Base-by-base conservation (phyloP, 768 basidiomycete species). In the Mycena alexandri region DNA sequence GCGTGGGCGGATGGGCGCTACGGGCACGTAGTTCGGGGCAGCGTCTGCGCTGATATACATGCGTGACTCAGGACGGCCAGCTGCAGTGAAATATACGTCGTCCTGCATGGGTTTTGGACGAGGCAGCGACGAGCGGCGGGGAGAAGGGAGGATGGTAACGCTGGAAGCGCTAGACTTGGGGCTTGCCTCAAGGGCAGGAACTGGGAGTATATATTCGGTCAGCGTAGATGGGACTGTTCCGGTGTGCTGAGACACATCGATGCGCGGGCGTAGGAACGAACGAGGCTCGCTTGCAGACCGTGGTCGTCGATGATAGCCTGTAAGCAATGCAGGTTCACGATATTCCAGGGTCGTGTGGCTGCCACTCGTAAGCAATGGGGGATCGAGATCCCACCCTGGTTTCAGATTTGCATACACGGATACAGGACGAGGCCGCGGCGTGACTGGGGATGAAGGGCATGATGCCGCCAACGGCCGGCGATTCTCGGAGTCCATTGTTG, bases 251-350 rank as follows among this genome's bases (percentile, higher is more conserved):
- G 43, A 22, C 43, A 25, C 13, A 8, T 44, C 17, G n/a, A 50
- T 34, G 22, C 34, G 16, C 19, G 57, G 56, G 48, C 48, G 59
- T n/a, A 65, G 63, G 59, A 68, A 68, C 54, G 62, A 71, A 47
- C 62, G 70, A 56, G 70, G 70, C 54, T 71, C 70, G 60, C 70
- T 71, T 34, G 55, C 59, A 2, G 70, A 67, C 66, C 70, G 70
- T 38, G 66, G 56, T 8, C 69, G 69, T 59, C 61, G 69, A 50
- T 51, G 50, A 22, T 34, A 17, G 21, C 63, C 56, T 29, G 61
- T 68, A 48, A 68, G 67, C 61, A 42, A 24, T 44, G 60, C 58
- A n/a, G 46, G 5, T 2, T 54, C 60, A 9, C 42, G 36, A 24
- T 24, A 14, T 47, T 56, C 62, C 43, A 62, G 19, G 44, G 54